Conservation (phyloP, 1,139 yeast genomes). For the Pneumocystis canis region DNA sequence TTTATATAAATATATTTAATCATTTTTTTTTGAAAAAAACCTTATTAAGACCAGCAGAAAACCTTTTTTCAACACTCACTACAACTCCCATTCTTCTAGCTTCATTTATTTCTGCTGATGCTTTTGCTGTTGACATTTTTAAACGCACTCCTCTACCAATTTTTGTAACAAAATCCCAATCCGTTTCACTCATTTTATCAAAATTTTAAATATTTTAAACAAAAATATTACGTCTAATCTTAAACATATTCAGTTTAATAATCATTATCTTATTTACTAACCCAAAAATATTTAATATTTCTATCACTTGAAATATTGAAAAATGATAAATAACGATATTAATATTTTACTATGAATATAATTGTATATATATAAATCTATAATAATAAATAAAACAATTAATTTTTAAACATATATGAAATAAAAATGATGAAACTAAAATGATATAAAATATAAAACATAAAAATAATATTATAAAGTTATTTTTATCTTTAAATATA, state of each 20-base stretch:
- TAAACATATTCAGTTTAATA: background rate
- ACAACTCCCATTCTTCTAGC: constrained; percentile 88
- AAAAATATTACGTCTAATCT: background rate
- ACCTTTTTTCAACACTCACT: constrained; percentile 85
- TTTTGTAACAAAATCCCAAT: constrained; percentile 81
- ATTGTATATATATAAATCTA: background rate
- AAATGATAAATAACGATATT: background rate
- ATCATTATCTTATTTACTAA: background rate
- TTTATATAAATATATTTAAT: background rate
- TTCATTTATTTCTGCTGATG: constrained; percentile 67
- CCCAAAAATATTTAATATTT: background rate
- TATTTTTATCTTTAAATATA: too few relatives aligned
- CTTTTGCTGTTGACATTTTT: constrained; percentile 67
- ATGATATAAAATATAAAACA: too few relatives aligned
- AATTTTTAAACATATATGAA: too few relatives aligned
- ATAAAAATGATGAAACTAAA: too few relatives aligned
- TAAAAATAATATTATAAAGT: too few relatives aligned
- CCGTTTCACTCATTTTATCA: constrained; percentile 27
- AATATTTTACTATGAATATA: too few relatives aligned
- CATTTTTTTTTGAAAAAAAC: background rate
- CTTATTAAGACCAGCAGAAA: constrained; percentile 52
- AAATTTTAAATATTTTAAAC: background rate
- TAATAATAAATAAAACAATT: background rate
- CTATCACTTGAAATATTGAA: background rate
- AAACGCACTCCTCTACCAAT: background rate